These are phyloP conservation scores for Globisporangium irregulare DNA, from an alignment of 352 stramenopile genomes.

Conservation along the genomic window DNA sequence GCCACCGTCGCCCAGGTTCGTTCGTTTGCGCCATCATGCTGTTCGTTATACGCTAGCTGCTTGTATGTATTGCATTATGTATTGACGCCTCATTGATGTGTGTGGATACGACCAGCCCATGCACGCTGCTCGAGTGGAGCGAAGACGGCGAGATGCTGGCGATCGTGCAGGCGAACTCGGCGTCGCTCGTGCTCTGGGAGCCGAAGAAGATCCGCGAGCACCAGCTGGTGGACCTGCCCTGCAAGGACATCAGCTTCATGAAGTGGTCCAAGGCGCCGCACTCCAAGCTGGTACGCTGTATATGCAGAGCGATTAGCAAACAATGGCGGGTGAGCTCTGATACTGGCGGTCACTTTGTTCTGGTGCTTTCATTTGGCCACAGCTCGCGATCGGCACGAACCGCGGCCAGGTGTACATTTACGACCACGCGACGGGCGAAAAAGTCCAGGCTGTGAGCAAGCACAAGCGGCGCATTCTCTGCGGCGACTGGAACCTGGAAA, in stretches of 20 bases:
- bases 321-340: neutral
- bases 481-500: slow-evolving; percentile 76
- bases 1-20: slow-evolving; percentile 62
- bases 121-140: slow-evolving; percentile 74
- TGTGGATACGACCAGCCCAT: slow-evolving; percentile 31
- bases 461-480: slow-evolving; percentile 80
- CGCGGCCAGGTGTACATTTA: slow-evolving; percentile 79
- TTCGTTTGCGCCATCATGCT: neutral
- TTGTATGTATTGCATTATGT: no score
- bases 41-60: no score
- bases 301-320: neutral
- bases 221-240: slow-evolving; percentile 62
- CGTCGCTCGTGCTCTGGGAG: slow-evolving; percentile 70
- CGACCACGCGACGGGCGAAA: slow-evolving; percentile 50
- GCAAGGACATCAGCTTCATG: slow-evolving; percentile 75
- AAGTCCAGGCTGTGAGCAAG: slow-evolving; percentile 60
- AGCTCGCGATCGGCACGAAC: slow-evolving; percentile 72
- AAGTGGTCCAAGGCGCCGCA: slow-evolving; percentile 74
- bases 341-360: neutral
- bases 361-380: neutral
- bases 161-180: slow-evolving; percentile 75
- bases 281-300: slow-evolving; percentile 40
- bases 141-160: slow-evolving; percentile 63
- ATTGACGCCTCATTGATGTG: no score
- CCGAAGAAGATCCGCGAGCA: slow-evolving; percentile 58